Evolutionary conservation across 306 rosid genomes (phyloP).

Genomic region (Geum urbanum): DNA sequence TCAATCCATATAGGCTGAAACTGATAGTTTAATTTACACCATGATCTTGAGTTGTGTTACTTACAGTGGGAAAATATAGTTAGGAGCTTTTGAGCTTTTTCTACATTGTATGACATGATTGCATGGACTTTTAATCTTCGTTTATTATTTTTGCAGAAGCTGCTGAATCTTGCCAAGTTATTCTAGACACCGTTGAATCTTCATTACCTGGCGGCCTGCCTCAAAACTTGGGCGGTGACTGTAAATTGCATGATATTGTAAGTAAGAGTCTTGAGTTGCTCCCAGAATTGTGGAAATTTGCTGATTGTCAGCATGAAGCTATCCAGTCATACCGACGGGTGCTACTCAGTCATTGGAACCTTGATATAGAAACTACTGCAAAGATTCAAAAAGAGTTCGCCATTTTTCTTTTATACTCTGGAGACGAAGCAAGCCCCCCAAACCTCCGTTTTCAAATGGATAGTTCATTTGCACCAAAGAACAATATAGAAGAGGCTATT

Average conservation of each 20-base stretch:
- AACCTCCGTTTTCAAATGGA: constrained; percentile 77
- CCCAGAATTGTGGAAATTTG: constrained; percentile 89
- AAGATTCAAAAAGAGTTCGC: constrained; percentile 81
- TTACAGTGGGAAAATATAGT: not conserved
- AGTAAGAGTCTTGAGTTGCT: constrained; percentile 67
- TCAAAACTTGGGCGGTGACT: constrained; percentile 60
- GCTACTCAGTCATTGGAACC: constrained; percentile 69
- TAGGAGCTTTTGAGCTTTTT: constrained; percentile 21
- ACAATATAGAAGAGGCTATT: constrained; percentile 89
- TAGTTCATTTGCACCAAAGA: constrained; percentile 72
- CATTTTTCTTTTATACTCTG: constrained; percentile 73
- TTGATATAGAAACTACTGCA: constrained; percentile 53
- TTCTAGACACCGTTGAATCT: constrained; percentile 82
- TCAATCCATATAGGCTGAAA: not conserved
- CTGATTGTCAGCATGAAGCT: constrained; percentile 68
- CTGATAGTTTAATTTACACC: not conserved
- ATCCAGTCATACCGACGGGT: constrained; percentile 71
- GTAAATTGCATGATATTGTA: constrained; percentile 90
- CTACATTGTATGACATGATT: constrained; percentile 14
- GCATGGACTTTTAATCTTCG: constrained; percentile 31
- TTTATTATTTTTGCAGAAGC: constrained; percentile 73
- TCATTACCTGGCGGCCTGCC: constrained; percentile 84
- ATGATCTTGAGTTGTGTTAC: constrained; percentile 1
- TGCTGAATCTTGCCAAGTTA: constrained; percentile 77
- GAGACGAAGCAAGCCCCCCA: constrained; percentile 78